Evolutionary conservation across 2,329 filamentous ascomycete species (phyloP), one percentile per base, ranked within the genome.

Genomic region (Diaporthe velutina): DNA sequence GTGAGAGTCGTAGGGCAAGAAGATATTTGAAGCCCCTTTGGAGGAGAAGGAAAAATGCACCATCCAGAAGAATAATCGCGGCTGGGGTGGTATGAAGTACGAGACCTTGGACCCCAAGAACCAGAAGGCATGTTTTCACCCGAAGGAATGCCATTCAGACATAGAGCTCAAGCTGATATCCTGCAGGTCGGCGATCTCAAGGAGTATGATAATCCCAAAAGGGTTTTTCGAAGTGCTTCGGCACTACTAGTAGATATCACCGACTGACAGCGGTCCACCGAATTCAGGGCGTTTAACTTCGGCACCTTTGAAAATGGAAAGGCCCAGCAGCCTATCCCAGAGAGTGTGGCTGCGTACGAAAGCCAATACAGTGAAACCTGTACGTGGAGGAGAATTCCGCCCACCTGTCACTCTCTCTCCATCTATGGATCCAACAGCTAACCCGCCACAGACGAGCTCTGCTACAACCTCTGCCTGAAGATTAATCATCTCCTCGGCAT

Each of bases 101-200:
- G 96, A 99, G 85, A 96, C 93, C 0, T 86, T 98, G 15, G 96
- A 98, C 82, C 95, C 96, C 3, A 91, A 92, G 78, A 91, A 92
- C 73, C 95, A 98, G 83, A 91, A 92, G 83, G 94, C 94, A 87
- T 80, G 85, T 82, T 12, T 8, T 30, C 10, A n/a, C 0, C 22
- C 7, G 13, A n/a, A 5, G n/a, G n/a, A 50, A 4, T 4, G 19
- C 35, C 12, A 57, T 70, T 38, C 52, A 64, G 58, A 57, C 57
- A n/a, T n/a, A 28, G n/a, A n/a, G 61, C 57, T 1, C 42, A 52
- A 30, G 57, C 75, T 74, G 70, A 19, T 3, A n/a, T 61, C 52
- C 42, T 25, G 50, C 77, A 95, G 92, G 88, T 92, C 42, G 94
- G 95, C 22, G 95, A 98, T 81, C 95, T 95, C 79, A 98, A 98